These are phyloP conservation scores for Wickerhamomyces sp. DNA, from an alignment of 1,139 yeast genomes.

Conservation along the genomic window DNA sequence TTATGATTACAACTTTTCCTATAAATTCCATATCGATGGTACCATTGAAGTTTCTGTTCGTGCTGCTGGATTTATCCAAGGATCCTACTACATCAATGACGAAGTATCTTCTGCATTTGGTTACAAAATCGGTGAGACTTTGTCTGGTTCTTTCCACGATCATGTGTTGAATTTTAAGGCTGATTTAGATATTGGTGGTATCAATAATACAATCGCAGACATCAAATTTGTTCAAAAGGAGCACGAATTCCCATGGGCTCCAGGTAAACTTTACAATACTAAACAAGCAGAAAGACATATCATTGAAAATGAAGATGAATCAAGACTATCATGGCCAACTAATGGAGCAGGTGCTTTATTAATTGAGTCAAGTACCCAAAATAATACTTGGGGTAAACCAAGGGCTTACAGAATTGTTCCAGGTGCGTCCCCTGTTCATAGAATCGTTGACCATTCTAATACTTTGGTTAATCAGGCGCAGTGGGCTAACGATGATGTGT, in stretches of 20 bases:
- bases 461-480: constrained; percentile 18
- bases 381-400: constrained; percentile 23
- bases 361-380: constrained; percentile 21
- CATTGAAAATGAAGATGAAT: constrained; percentile 16
- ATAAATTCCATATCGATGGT: constrained; percentile 24
- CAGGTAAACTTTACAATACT: constrained; percentile 15
- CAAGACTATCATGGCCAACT: constrained; percentile 17
- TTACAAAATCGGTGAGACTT: constrained; percentile 17
- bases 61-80: constrained; percentile 26
- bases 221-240: constrained; percentile 13
- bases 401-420: constrained; percentile 23
- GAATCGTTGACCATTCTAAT: constrained; percentile 11
- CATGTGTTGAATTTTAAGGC: constrained; percentile 24
- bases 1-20: constrained; percentile 24
- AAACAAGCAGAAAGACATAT: constrained; percentile 13
- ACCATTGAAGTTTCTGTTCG: constrained; percentile 24
- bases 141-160: constrained; percentile 26
- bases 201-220: constrained; percentile 16
- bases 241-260: constrained; percentile 23
- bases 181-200: constrained; percentile 24
- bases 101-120: constrained; percentile 19
- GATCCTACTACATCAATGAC: constrained; percentile 21
- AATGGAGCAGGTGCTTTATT: constrained; percentile 22
- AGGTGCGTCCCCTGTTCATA: constrained; percentile 17
- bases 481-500: constrained; percentile 22